phyloP scores from a whole-genome alignment of 2,329 filamentous ascomycete species.

The Colletotrichum euphorbiae region DNA sequence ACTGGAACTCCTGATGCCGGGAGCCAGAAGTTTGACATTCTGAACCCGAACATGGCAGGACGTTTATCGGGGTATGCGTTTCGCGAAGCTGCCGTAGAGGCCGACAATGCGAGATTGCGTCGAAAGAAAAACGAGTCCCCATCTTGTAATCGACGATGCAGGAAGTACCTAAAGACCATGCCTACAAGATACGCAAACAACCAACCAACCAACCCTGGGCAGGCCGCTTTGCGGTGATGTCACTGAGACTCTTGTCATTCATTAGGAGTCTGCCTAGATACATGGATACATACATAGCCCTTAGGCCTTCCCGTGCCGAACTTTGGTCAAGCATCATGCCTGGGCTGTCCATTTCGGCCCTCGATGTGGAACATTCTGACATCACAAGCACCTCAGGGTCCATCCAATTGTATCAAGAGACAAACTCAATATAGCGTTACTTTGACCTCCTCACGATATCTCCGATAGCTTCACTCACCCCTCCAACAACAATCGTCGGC shows the following conservation, averaged over 20 bases:
- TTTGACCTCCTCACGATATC: constrained; percentile 43
- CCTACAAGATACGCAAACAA: not conserved
- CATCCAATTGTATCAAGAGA: not conserved
- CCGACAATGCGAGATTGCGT: no score
- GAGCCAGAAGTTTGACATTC: not conserved
- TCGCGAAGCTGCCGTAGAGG: not conserved
- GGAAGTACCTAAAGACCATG: not conserved
- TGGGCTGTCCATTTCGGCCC: not conserved
- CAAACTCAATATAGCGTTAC: not conserved
- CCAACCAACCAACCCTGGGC: not conserved
- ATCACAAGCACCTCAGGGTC: not conserved
- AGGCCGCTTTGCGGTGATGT: constrained; percentile 2
- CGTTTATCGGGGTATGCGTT: not conserved
- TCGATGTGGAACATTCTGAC: not conserved
- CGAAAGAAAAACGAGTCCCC: no score
- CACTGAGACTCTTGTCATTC: not conserved
- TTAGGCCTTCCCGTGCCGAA: not conserved
- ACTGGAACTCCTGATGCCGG: not conserved
- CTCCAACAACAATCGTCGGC: constrained; percentile 66
- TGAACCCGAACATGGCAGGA: not conserved
- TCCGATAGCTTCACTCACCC: constrained; percentile 68
- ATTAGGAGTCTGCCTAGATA: constrained; percentile 1
- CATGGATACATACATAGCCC: not conserved
- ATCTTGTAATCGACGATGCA: not conserved
- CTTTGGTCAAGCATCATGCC: constrained; percentile 1